A percentile compares a stretch with the other conserved stretches of the same genome.
These are phyloP conservation scores for Hyaloperonospora brassicae DNA, from an alignment of 352 stramenopile species.

Conservation along the genomic window DNA sequence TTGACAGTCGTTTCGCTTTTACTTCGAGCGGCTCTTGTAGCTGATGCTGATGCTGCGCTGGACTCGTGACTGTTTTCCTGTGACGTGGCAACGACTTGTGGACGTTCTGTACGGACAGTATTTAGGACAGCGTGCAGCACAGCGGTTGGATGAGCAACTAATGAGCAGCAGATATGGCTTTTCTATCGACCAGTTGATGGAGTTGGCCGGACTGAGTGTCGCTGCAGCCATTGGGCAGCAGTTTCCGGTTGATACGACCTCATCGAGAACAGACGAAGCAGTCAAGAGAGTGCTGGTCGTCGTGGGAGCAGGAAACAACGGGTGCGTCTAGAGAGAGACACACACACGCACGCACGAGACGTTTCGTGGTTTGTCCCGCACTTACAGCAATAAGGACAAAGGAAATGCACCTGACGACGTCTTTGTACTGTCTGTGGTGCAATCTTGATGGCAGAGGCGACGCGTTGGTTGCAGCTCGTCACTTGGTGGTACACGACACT, in stretches of 20 bases:
- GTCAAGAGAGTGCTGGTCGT: constrained; percentile 85
- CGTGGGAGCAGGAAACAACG: constrained; percentile 97
- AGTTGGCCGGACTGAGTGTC: constrained; percentile 95
- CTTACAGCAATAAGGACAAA: too few relatives aligned
- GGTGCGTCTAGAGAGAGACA: constrained; percentile 33
- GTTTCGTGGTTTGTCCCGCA: neutral
- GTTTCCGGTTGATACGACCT: constrained; percentile 22
- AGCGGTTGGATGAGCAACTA: constrained; percentile 85
- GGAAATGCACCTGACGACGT: neutral
- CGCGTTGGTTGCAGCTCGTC: constrained; percentile 95
- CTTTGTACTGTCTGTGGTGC: neutral
- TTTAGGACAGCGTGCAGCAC: constrained; percentile 59
- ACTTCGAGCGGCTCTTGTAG: neutral
- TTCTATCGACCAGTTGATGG: constrained; percentile 97
- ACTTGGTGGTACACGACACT: constrained; percentile 75
- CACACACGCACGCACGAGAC: too few relatives aligned
- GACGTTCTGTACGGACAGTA: constrained; percentile 31
- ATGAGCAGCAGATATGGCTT: constrained; percentile 86
- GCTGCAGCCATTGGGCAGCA: constrained; percentile 84
- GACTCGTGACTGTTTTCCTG: too few relatives aligned
- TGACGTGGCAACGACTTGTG: too few relatives aligned
- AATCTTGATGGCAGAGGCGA: constrained; percentile 73
- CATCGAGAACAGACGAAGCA: neutral
- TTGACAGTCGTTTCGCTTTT: too few relatives aligned
- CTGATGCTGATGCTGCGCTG: neutral